Base-by-base conservation (phyloP, 2,329 filamentous ascomycete genomes). In the Lasiodiplodia sp. region DNA sequence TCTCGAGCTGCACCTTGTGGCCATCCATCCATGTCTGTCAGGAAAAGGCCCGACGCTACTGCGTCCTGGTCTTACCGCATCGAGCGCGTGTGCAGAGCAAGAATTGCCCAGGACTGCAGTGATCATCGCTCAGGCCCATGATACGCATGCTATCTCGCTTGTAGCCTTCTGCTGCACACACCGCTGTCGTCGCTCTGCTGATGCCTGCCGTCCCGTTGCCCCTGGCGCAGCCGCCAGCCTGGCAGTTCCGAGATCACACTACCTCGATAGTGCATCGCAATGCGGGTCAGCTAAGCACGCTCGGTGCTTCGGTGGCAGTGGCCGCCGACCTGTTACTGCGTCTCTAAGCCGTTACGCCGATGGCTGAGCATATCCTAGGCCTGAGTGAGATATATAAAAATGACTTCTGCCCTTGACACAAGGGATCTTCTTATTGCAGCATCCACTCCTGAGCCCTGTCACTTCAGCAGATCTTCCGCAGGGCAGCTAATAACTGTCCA, bases 191-290 rank as follows among this genome's bases (percentile, higher is more conserved):
- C 34, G 23, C 18, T 44, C 44, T 49, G 60, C 31, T 21, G 28
- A 64, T 52, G 28, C 44, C 60, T 52, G 44, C 37, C 58, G 25
- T 64, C 47, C 58, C 40, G 58, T 34, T 31, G 10, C 28, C 40
- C 60, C 60, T 64, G 60, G 60, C 58, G 21, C 28, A 37, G n/a
- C 25, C 25, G 18, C 44, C 44, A 21, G 7, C 7, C 58, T 47
- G 47, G 18, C 60, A 64, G 31, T 47, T n/a, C 60, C 60, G 60
- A 64, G 28, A 64, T 64, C 60, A 64, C 60, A 64, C 60, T 64
- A 64, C 60, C 47, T 52, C 60, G 38, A 52, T 52, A 52, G 60
- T 25, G 51, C 44, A 38, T n/a, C 40, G 18, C 23, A 12, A 64
- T 64, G 60, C 60, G 47, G 28, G 60, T 64, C 16, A 64, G 60